A percentile compares a stretch with the other conserved stretches of the same genome.
These are phyloP conservation scores for Boletus smithii DNA, from an alignment of 1,284 basidiomycete species.

Conservation along the genomic window DNA sequence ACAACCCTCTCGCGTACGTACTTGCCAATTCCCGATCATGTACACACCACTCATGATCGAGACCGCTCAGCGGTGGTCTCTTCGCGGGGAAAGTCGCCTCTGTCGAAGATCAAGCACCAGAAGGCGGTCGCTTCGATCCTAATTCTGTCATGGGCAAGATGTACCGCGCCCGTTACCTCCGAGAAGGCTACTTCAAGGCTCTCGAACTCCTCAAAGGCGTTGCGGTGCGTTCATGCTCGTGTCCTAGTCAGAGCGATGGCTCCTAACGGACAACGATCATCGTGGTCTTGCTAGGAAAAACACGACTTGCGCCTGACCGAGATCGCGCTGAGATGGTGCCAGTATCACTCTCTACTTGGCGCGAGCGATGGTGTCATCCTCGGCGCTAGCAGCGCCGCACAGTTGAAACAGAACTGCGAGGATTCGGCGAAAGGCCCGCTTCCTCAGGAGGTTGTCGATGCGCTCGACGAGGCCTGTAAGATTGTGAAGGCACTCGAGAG, in stretches of 20 bases:
- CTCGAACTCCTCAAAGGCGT: slow-evolving; percentile 41
- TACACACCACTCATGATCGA: too few relatives aligned
- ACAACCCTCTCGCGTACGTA: slow-evolving; percentile 36
- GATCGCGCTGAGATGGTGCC: slow-evolving; percentile 47
- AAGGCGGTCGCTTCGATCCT: slow-evolving; percentile 39
- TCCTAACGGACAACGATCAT: too few relatives aligned
- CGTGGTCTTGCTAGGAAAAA: slow-evolving; percentile 38
- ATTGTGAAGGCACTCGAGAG: slow-evolving; percentile 40
- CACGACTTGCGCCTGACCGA: slow-evolving; percentile 42
- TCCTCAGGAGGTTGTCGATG: slow-evolving; percentile 47
- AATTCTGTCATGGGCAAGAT: slow-evolving; percentile 33
- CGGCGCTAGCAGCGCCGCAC: slow-evolving; percentile 39
- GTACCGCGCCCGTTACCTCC: slow-evolving; percentile 47
- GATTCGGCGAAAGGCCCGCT: slow-evolving; percentile 49
- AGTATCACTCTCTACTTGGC: slow-evolving; percentile 46
- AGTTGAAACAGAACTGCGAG: slow-evolving; percentile 38
- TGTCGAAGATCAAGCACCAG: slow-evolving; percentile 24
- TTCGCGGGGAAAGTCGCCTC: slow-evolving; percentile 42
- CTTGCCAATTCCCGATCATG: too few relatives aligned
- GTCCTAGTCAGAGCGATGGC: too few relatives aligned
- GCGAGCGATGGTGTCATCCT: slow-evolving; percentile 42
- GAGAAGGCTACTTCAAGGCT: slow-evolving; percentile 45
- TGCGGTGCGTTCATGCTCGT: slow-evolving; percentile 27
- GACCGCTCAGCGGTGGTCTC: slow-evolving; percentile 19
- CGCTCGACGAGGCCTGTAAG: slow-evolving; percentile 49